phyloP scores from a whole-genome alignment of 768 basidiomycete genomes.

The Pleurotus salmoneostramineus region DNA sequence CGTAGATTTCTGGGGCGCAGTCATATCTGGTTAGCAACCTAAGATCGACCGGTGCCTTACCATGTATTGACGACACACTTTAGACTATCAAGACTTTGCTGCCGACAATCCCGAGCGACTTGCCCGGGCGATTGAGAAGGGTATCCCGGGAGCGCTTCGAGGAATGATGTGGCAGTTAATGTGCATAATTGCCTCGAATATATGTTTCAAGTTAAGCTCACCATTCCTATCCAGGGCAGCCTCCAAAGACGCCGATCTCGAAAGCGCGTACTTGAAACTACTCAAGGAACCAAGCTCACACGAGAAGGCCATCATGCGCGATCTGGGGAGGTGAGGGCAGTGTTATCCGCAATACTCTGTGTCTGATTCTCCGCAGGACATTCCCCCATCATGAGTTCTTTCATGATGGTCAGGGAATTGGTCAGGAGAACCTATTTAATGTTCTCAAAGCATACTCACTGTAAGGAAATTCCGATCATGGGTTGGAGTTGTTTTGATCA shows the following conservation, averaged over 20 bases:
- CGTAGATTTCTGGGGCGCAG: conserved; percentile 91
- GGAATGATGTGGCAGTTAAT: conserved; percentile 98
- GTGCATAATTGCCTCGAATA: conserved; percentile 33
- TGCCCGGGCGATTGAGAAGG: conserved; percentile 86
- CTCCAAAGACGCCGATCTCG: conserved; percentile 86
- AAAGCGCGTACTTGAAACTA: conserved; percentile 75
- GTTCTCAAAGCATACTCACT: conserved; percentile 97
- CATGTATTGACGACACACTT: conserved; percentile 4
- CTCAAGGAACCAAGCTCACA: conserved; percentile 83
- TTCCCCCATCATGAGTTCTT: conserved; percentile 98
- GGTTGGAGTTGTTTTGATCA: neutral
- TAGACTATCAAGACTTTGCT: conserved; percentile 90
- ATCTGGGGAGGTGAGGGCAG: conserved; percentile 69
- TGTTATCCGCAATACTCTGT: conserved; percentile 10
- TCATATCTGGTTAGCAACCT: conserved; percentile 68
- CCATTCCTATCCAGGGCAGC: conserved; percentile 61
- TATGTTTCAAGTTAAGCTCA: conserved; percentile 2
- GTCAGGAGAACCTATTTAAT: conserved; percentile 97
- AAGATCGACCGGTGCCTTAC: neutral
- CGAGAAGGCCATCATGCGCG: conserved; percentile 92
- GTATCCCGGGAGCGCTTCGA: conserved; percentile 82
- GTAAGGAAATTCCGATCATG: conserved; percentile 34
- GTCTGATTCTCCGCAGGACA: conserved; percentile 47
- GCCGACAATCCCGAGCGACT: conserved; percentile 72
- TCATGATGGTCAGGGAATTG: conserved; percentile 89